A percentile compares a stretch with the other conserved stretches of the same genome.
These are phyloP conservation scores for Podospora australis DNA, from an alignment of 495 filamentous ascomycete genomes.

Conservation along the genomic window DNA sequence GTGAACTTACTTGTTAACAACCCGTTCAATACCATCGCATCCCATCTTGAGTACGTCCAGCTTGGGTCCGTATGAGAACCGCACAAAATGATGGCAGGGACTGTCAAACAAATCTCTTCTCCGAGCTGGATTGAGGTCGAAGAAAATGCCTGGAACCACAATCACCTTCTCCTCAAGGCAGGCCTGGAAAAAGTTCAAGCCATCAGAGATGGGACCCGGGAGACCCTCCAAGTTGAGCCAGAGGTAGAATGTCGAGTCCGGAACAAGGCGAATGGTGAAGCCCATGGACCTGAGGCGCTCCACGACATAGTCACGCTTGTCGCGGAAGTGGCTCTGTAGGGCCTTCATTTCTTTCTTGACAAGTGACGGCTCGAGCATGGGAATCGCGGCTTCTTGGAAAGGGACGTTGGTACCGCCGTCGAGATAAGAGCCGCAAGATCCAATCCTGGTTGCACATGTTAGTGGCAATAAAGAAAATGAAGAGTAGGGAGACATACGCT, in stretches of 20 bases:
- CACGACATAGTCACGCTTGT: constrained; percentile 87
- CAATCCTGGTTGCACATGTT: constrained; percentile 58
- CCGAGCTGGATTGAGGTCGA: constrained; percentile 85
- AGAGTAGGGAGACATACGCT: constrained; percentile 41
- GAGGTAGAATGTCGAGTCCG: constrained; percentile 91
- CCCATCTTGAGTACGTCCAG: constrained; percentile 84
- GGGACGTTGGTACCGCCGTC: constrained; percentile 92
- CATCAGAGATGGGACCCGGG: constrained; percentile 75
- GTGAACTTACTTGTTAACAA: constrained; percentile 55
- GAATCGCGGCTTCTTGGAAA: constrained; percentile 89
- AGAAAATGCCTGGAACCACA: constrained; percentile 90
- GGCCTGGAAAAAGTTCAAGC: constrained; percentile 93
- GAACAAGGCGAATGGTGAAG: constrained; percentile 70
- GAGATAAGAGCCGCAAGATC: constrained; percentile 89
- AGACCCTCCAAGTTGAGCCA: constrained; percentile 51
- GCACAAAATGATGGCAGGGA: constrained; percentile 92
- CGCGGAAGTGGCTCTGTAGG: constrained; percentile 78
- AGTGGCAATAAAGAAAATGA: not conserved
- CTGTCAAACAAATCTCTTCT: constrained; percentile 87
- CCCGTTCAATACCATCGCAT: constrained; percentile 81
- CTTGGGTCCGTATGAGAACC: constrained; percentile 82
- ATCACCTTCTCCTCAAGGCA: constrained; percentile 90
- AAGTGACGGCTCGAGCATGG: constrained; percentile 78
- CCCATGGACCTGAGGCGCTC: constrained; percentile 72
- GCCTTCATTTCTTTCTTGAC: constrained; percentile 85